Conservation (phyloP, 352 stramenopile species). For the Phytophthora sp. region DNA sequence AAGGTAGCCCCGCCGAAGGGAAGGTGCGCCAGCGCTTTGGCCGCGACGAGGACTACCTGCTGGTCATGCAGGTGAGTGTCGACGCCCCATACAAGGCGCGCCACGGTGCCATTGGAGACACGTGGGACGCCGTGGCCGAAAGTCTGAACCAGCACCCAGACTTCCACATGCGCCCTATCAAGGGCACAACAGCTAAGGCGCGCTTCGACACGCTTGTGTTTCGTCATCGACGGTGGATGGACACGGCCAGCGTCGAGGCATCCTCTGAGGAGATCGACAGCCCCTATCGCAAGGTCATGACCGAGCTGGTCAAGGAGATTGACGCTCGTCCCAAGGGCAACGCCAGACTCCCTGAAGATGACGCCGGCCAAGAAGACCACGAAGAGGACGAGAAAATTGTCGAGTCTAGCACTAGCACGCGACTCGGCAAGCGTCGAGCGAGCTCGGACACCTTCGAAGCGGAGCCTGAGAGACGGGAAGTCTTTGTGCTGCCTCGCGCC, state of each 20-base stretch:
- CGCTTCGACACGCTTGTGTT: constrained; percentile 31
- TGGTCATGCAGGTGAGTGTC: constrained; percentile 21
- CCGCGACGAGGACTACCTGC: constrained; percentile 24
- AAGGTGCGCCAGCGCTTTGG: constrained; percentile 32
- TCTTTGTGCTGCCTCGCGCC: constrained; percentile 8
- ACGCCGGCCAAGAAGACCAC: not conserved
- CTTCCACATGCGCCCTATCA: constrained; percentile 37
- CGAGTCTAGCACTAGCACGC: constrained; percentile 7
- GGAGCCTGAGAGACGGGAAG: constrained; percentile 2
- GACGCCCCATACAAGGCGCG: constrained; percentile 28
- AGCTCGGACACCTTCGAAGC: constrained; percentile 11
- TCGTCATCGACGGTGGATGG: constrained; percentile 28
- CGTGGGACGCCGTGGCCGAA: constrained; percentile 29
- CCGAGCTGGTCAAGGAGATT: constrained; percentile 26
- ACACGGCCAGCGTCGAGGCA: not conserved
- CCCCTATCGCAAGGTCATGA: constrained; percentile 22
- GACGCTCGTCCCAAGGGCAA: constrained; percentile 15
- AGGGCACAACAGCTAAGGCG: constrained; percentile 35
- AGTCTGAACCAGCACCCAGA: constrained; percentile 27
- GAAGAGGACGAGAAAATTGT: constrained; percentile 11
- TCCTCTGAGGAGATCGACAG: constrained; percentile 3
- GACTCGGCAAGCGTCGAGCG: constrained; percentile 29
- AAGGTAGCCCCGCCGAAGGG: not conserved
- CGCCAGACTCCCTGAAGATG: constrained; percentile 1
- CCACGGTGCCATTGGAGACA: constrained; percentile 25